phyloP scores from a whole-genome alignment of 306 rosid species.

The Bauhinia variegata region DNA sequence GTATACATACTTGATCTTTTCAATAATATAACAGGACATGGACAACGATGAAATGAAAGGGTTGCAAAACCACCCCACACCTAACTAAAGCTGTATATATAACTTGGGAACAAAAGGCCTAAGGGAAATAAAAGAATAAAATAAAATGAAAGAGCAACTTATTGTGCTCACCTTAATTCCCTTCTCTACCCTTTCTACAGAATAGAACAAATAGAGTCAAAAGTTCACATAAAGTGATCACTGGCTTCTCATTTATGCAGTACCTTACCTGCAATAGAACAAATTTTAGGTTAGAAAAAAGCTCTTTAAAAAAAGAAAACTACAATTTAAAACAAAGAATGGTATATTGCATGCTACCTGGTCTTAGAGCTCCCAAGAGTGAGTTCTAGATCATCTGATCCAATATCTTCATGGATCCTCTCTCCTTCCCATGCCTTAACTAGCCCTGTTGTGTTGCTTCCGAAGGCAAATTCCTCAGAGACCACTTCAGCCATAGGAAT shows the following conservation, averaged over 20 bases:
- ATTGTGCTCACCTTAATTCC: conserved; percentile 42
- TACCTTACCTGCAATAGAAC: conserved; percentile 47
- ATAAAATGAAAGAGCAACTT: conserved; percentile 41
- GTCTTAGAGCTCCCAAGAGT: conserved; percentile 86
- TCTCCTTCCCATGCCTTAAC: conserved; percentile 95
- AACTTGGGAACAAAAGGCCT: conserved; percentile 38
- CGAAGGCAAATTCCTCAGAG: conserved; percentile 86
- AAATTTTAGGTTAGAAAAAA: conserved; percentile 25
- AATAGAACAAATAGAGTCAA: conserved; percentile 39
- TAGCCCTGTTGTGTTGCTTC: conserved; percentile 62
- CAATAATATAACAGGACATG: conserved; percentile 40
- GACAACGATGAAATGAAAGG: conserved; percentile 42
- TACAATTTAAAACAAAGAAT: not conserved
- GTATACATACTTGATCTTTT: conserved; percentile 39
- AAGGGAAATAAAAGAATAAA: conserved; percentile 33
- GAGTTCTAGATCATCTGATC: conserved; percentile 89
- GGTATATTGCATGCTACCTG: conserved; percentile 45
- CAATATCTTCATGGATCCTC: conserved; percentile 73
- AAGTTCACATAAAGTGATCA: conserved; percentile 32
- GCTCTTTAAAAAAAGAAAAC: no score
- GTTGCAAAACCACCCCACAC: conserved; percentile 51
- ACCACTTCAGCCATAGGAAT: conserved; percentile 75
- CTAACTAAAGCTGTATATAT: conserved; percentile 50
- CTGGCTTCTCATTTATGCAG: conserved; percentile 34
- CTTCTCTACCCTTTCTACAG: conserved; percentile 36